Evolutionary conservation across 345 rosid genomes (phyloP).

Genomic region (Hibiscus trionum): DNA sequence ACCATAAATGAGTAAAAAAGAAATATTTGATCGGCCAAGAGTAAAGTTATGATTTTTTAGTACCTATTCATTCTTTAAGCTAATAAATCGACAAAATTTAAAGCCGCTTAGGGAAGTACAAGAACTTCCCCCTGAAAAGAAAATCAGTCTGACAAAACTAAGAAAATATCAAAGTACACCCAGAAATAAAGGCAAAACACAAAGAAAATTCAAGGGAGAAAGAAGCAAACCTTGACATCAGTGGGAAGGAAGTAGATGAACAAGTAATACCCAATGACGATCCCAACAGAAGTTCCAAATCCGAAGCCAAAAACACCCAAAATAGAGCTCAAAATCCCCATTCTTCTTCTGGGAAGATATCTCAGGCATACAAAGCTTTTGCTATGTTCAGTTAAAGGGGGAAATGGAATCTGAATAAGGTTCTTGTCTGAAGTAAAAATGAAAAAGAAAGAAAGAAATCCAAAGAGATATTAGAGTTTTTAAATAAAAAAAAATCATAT

Average conservation of each 20-base stretch:
- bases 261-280: conserved; percentile 67
- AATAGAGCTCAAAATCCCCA: conserved; percentile 61
- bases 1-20: not conserved
- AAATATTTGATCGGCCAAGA: not conserved
- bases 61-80: not conserved
- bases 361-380: not conserved
- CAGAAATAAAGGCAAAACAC: not conserved
- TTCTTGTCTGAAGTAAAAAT: not conserved
- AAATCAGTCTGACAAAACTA: not conserved
- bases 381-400: not conserved
- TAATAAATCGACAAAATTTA: not conserved
- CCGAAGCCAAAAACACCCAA: conserved; percentile 70
- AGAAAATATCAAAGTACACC: not conserved
- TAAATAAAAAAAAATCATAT: not conserved
- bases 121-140: not conserved
- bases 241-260: conserved; percentile 67
- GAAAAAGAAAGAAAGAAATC: not conserved
- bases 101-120: not conserved
- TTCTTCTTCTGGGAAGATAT: conserved; percentile 9
- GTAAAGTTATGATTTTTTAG: not conserved
- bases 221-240: conserved; percentile 55
- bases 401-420: not conserved
- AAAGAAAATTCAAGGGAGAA: not conserved
- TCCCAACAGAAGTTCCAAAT: conserved; percentile 66
- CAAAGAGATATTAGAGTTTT: not conserved